phyloP scores from a whole-genome alignment of 768 basidiomycete genomes.

The Xanthoconium purpureum region DNA sequence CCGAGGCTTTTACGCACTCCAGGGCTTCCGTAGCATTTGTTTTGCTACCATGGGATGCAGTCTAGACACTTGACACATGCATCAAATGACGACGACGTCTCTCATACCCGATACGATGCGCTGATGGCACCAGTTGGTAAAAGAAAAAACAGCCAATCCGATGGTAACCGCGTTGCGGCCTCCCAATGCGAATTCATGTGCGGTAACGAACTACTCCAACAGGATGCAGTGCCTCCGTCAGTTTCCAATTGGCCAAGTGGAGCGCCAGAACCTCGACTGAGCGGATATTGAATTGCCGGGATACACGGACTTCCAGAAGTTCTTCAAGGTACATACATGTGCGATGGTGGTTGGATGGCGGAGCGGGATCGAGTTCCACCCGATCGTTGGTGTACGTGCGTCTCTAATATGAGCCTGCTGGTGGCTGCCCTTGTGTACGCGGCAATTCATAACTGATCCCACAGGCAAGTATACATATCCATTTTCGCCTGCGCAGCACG shows the following conservation, averaged over 20 bases:
- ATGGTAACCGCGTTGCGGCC: conserved; percentile 7
- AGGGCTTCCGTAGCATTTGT: conserved; percentile 2
- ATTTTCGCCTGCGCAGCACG: conserved; percentile 20
- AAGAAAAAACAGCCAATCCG: background rate
- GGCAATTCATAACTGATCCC: conserved; percentile 22
- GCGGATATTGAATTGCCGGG: conserved; percentile 32
- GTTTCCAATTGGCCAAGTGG: conserved; percentile 14
- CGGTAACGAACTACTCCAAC: conserved; percentile 16
- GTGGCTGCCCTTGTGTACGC: conserved; percentile 15
- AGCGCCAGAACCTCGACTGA: conserved; percentile 32
- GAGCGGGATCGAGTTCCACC: conserved; percentile 17
- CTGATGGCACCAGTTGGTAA: background rate
- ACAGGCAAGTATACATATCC: conserved; percentile 5
- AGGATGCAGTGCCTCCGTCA: conserved; percentile 11
- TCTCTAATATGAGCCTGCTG: conserved; percentile 5
- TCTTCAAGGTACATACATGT: conserved; percentile 14
- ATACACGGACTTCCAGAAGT: conserved; percentile 27
- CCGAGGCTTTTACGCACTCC: conserved; percentile 8
- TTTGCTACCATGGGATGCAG: conserved; percentile 7
- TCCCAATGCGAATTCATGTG: conserved; percentile 6
- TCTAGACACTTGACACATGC: conserved; percentile 19
- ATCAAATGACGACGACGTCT: conserved; percentile 11
- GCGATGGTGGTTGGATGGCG: conserved; percentile 16
- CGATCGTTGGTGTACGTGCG: conserved; percentile 9
- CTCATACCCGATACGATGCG: conserved; percentile 7